Percentiles rank a stretch among this genome's conserved stretches.
phyloP scores from a whole-genome alignment of 768 basidiomycete genomes.

The Boletus tomentosulus region DNA sequence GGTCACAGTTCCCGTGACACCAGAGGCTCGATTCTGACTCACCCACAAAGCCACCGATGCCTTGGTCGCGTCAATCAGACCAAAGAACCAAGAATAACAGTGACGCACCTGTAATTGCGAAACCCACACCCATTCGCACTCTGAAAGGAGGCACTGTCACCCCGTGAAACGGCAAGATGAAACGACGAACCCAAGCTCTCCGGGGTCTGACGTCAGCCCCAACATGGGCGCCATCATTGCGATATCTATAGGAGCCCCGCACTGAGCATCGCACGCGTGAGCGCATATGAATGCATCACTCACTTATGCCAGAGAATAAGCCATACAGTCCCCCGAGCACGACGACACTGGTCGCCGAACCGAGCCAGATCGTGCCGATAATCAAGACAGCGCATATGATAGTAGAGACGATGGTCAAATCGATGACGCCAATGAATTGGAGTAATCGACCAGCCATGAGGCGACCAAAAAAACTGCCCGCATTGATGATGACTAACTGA shows the following conservation, averaged over 20 bases:
- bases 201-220: conserved; percentile 40
- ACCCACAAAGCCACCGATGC: conserved; percentile 23
- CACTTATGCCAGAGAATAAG: conserved; percentile 44
- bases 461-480: conserved; percentile 45
- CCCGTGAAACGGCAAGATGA: conserved; percentile 2
- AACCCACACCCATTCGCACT: conserved; percentile 44
- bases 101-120: conserved; percentile 37
- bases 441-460: conserved; percentile 39
- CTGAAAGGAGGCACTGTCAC: conserved; percentile 6
- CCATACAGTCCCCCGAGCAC: conserved; percentile 45
- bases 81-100: neutral
- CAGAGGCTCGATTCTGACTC: neutral
- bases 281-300: conserved; percentile 2
- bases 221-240: conserved; percentile 41
- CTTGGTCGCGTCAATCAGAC: conserved; percentile 6
- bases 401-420: conserved; percentile 37
- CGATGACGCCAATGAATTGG: conserved; percentile 40
- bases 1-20: neutral
- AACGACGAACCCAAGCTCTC: conserved; percentile 47
- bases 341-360: conserved; percentile 35
- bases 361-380: conserved; percentile 43
- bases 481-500: conserved; percentile 53
- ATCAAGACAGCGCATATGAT: conserved; percentile 30
- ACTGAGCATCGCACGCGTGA: neutral
- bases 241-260: conserved; percentile 27